phyloP scores from a whole-genome alignment of 2,329 filamentous ascomycete species.

The Pseudogymnoascus sp. region DNA sequence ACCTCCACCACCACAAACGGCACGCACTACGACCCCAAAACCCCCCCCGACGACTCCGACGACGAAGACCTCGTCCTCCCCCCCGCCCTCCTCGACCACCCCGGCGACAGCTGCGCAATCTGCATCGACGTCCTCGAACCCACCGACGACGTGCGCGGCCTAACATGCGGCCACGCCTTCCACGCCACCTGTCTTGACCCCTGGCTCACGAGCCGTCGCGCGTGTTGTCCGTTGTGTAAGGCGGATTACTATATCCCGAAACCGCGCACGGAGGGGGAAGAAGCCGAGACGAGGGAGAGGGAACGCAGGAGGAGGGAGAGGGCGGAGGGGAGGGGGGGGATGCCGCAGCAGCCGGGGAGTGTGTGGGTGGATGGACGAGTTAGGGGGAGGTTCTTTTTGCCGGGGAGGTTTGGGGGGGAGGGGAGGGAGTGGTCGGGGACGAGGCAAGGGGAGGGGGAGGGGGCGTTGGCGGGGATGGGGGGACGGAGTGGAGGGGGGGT shows the following conservation, averaged over 20 bases:
- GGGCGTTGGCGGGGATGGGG: neutral
- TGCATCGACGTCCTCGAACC: constrained; percentile 92
- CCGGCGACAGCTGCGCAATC: constrained; percentile 91
- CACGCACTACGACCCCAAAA: constrained; percentile 32
- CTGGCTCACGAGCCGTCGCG: constrained; percentile 88
- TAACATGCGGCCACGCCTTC: constrained; percentile 97
- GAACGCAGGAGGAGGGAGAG: too few species aligned
- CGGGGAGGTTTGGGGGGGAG: neutral
- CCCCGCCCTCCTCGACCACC: constrained; percentile 69
- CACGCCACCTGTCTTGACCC: constrained; percentile 93
- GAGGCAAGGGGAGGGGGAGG: neutral
- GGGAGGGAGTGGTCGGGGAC: neutral
- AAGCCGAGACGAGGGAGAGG: constrained; percentile 19
- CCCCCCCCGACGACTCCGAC: constrained; percentile 53
- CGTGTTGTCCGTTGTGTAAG: constrained; percentile 96
- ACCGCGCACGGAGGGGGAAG: constrained; percentile 50
- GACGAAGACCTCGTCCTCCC: constrained; percentile 72
- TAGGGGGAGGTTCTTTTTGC: neutral
- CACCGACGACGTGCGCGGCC: constrained; percentile 86
- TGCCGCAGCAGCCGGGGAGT: constrained; percentile 22
- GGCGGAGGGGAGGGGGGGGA: too few species aligned
- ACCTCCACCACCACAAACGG: constrained; percentile 20
- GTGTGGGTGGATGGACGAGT: constrained; percentile 17
- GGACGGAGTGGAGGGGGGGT: neutral
- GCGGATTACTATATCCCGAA: constrained; percentile 96